Percentiles rank a stretch among this genome's conserved stretches.
phyloP scores from a whole-genome alignment of 129 eudicot genomes.

The Artemisia annua region DNA sequence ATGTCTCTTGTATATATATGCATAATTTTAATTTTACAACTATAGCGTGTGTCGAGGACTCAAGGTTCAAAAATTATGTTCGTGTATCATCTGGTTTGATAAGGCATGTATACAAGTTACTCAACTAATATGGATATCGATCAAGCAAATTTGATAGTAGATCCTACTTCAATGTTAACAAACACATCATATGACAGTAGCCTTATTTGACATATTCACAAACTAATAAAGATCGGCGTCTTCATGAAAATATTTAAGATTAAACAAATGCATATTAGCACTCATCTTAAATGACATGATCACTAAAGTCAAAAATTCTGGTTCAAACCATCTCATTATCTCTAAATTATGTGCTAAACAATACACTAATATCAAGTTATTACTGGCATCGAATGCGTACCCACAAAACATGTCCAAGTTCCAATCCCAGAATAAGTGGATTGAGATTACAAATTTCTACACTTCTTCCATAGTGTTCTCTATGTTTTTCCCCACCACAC shows the following conservation, averaged over 20 bases:
- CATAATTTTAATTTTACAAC: background rate
- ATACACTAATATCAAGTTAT: constrained; percentile 5
- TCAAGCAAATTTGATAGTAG: too few species aligned
- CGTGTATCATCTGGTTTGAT: background rate
- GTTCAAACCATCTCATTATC: background rate
- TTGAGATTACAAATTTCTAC: constrained; percentile 32
- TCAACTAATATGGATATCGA: too few species aligned
- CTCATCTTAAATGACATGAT: too few species aligned
- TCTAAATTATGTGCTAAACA: background rate
- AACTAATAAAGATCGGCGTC: too few species aligned
- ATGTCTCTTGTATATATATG: background rate
- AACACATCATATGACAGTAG: too few species aligned
- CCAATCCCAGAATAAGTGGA: constrained; percentile 33
- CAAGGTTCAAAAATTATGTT: background rate
- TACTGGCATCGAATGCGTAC: constrained; percentile 3
- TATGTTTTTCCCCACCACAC: constrained; percentile 29
- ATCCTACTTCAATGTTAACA: too few species aligned
- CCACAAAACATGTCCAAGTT: constrained; percentile 33
- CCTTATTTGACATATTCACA: too few species aligned
- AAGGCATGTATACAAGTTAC: background rate
- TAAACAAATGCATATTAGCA: too few species aligned
- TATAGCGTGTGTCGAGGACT: background rate
- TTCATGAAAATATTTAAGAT: too few species aligned
- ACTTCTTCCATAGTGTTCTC: constrained; percentile 26
- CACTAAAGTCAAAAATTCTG: background rate